phyloP scores from a whole-genome alignment of 2,329 filamentous ascomycete genomes.

The Venturia effusa region DNA sequence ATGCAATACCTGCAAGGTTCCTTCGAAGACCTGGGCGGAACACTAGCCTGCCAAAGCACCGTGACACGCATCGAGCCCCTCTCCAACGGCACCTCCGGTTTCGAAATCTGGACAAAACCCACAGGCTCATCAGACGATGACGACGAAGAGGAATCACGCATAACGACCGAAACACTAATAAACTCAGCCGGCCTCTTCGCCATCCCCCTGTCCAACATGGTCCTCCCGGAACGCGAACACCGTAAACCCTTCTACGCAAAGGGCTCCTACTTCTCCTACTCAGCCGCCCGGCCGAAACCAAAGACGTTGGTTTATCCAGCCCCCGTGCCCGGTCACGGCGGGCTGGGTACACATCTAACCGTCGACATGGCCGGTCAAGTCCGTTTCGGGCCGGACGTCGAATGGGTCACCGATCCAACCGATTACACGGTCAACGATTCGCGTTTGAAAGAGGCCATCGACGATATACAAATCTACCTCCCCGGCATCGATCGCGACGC shows the following conservation, averaged over 20 bases:
- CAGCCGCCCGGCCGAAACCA: slow-evolving; percentile 51
- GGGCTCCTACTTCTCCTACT: slow-evolving; percentile 88
- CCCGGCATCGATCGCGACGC: slow-evolving; percentile 57
- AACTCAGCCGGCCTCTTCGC: slow-evolving; percentile 81
- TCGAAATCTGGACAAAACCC: slow-evolving; percentile 50
- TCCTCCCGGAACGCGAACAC: slow-evolving; percentile 49
- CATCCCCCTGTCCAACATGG: slow-evolving; percentile 68
- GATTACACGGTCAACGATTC: slow-evolving; percentile 59
- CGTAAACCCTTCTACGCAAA: slow-evolving; percentile 71
- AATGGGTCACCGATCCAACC: slow-evolving; percentile 68
- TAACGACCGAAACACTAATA: slow-evolving; percentile 67
- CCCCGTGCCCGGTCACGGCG: slow-evolving; percentile 68
- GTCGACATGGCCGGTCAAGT: slow-evolving; percentile 76
- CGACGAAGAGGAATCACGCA: slow-evolving; percentile 25
- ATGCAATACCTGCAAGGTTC: slow-evolving; percentile 72
- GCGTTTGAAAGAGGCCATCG: slow-evolving; percentile 55
- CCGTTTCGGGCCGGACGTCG: slow-evolving; percentile 88
- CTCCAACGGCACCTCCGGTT: slow-evolving; percentile 48
- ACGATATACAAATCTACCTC: slow-evolving; percentile 68
- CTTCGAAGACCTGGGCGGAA: slow-evolving; percentile 67
- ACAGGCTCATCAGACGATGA: no score
- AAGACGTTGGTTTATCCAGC: slow-evolving; percentile 77
- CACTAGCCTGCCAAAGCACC: slow-evolving; percentile 56
- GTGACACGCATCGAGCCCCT: slow-evolving; percentile 52
- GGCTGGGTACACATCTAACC: slow-evolving; percentile 86